phyloP scores from a whole-genome alignment of 352 stramenopile genomes.

The Globisporangium yorkense region DNA sequence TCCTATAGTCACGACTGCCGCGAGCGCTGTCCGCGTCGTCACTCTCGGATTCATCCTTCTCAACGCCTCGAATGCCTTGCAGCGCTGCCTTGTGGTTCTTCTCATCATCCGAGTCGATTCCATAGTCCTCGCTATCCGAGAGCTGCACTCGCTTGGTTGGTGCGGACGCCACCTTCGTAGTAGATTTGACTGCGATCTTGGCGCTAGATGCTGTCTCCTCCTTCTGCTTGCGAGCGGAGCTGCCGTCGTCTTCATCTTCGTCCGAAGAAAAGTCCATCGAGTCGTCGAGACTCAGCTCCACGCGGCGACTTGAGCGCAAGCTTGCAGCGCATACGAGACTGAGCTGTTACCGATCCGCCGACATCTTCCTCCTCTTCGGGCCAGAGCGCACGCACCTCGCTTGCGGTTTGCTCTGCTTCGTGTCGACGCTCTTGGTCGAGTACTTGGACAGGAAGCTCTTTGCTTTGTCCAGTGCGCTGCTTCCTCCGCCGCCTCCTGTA shows the following conservation, averaged over 20 bases:
- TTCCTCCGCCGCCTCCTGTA: neutral
- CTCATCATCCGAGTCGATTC: slow-evolving; percentile 1
- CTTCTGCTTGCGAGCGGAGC: neutral
- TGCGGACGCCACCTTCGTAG: neutral
- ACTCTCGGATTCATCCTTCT: slow-evolving; percentile 5
- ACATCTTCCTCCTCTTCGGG: neutral
- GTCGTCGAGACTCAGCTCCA: slow-evolving; percentile 54
- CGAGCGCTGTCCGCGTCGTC: slow-evolving; percentile 1
- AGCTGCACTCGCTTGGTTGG: slow-evolving; percentile 2
- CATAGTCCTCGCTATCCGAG: slow-evolving; percentile 10
- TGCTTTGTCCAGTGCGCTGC: slow-evolving; percentile 54
- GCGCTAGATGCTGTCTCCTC: neutral
- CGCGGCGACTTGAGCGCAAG: slow-evolving; percentile 14
- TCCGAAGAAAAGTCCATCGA: slow-evolving; percentile 31
- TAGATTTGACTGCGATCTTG: neutral
- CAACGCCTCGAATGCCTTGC: neutral
- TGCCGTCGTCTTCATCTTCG: neutral
- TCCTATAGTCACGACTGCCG: neutral
- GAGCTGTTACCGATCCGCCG: neutral
- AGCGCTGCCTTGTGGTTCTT: neutral
- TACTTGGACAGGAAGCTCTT: slow-evolving; percentile 77
- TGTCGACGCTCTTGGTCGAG: slow-evolving; percentile 25
- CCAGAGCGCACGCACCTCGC: neutral
- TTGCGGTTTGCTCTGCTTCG: slow-evolving; percentile 9
- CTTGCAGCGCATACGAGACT: neutral